Evolutionary conservation across 2,329 filamentous ascomycete species (phyloP), one percentile per base, ranked within the genome.

Genomic region (Verticillium isaacii): DNA sequence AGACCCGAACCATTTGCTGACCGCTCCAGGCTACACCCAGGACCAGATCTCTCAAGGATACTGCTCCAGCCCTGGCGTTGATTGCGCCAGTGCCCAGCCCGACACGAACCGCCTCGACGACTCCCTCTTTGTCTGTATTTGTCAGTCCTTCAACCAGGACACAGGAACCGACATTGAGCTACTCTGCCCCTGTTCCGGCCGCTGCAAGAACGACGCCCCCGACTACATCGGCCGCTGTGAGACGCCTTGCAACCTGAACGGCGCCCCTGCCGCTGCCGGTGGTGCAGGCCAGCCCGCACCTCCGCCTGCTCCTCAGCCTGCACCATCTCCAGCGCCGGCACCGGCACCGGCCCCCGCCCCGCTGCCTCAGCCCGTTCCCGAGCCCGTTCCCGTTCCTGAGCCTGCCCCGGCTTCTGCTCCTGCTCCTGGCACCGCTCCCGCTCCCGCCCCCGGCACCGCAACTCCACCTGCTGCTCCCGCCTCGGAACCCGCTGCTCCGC

Each of bases 191-290:
- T 78, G 76, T 61, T 57, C 59, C 37, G 75, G 77, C 59, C 71
- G 69, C 60, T 78, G 76, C 62, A 68, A 78, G 41, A 75, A 76
- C 41, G 68, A 75, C 58, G 71, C 70, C 12, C 76, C 76, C 0
- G 76, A 78, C 59, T 78, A 70, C 56, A 69, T 77, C 63, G 76
- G 75, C 54, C 71, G 76, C 19, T 78, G 76, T 62, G 72, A 74
- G 63, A 72, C 68, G 57, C 76, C 76, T 1, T 77, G 75, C 56
- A 45, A 70, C 60, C 64, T 78, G 71, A 61, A 78, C 68, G 32
- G 77, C 70, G 56, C 71, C 68, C 34, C 56, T 23, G 45, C 45
- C n/a, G 17, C 45, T 4, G 7, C 45, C 45, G 45, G n/a, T 19
- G 23, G 45, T 19, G 45, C n/a, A 2, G 19, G n/a, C 9, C 45